A percentile compares a stretch with the other conserved stretches of the same genome.
Conservation (phyloP, 2,329 filamentous ascomycete species). For the Esteya vermicola region DNA sequence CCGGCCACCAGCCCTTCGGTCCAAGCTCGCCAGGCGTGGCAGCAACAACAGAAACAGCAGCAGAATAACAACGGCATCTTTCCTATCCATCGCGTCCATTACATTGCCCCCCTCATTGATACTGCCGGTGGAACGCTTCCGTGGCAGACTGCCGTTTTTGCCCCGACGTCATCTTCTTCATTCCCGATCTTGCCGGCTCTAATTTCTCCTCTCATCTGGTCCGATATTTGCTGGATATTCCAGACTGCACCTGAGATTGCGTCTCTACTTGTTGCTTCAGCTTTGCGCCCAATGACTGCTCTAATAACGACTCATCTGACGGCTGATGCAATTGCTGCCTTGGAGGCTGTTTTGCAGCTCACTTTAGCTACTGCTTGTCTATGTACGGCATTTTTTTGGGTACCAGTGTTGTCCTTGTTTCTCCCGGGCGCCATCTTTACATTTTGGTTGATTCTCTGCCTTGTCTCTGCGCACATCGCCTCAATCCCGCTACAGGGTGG, state of each 20-base stretch:
- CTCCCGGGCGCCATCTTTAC: slow-evolving; percentile 18
- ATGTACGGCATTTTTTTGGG: slow-evolving; percentile 13
- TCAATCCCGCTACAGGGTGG: slow-evolving; percentile 15
- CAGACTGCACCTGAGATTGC: no score
- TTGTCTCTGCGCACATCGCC: slow-evolving; percentile 12
- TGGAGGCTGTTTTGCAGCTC: slow-evolving; percentile 5
- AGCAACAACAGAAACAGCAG: no score
- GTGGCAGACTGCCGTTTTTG: not conserved
- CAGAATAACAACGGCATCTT: no score
- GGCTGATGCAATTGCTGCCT: not conserved
- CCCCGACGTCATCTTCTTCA: not conserved
- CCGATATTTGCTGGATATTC: no score
- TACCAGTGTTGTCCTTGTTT: slow-evolving; percentile 15
- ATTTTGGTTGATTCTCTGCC: slow-evolving; percentile 13
- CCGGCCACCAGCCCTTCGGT: not conserved
- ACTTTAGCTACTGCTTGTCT: slow-evolving; percentile 9
- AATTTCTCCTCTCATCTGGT: no score
- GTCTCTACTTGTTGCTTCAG: no score
- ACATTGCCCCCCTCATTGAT: slow-evolving; percentile 21
- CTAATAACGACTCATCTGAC: no score
- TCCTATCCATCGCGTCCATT: slow-evolving; percentile 12
- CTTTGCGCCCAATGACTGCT: no score
- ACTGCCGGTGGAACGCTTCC: slow-evolving; percentile 18
- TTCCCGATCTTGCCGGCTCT: not conserved
- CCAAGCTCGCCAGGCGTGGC: no score